phyloP scores from a whole-genome alignment of 768 basidiomycete genomes.

The Phanerochaete sordida region DNA sequence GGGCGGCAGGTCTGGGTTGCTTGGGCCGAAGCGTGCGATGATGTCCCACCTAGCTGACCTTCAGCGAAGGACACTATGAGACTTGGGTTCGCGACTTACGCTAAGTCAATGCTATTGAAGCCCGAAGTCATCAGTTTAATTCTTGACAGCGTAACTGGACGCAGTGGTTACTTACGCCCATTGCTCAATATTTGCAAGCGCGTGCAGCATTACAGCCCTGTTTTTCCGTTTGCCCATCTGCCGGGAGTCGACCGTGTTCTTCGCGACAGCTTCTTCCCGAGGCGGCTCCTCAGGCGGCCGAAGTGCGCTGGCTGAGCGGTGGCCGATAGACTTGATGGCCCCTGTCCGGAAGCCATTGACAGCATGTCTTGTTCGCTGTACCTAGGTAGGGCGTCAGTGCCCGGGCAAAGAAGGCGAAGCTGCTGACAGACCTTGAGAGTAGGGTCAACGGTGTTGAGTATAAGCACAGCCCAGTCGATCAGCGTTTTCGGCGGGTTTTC shows the following conservation, averaged over 20 bases:
- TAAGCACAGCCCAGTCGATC: slow-evolving; percentile 75
- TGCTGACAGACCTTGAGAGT: slow-evolving; percentile 52
- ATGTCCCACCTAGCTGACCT: slow-evolving; percentile 65
- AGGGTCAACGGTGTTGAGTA: slow-evolving; percentile 73
- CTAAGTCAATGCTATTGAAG: slow-evolving; percentile 74
- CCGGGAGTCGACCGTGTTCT: slow-evolving; percentile 54
- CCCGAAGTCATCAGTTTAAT: no score
- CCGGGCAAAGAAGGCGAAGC: background rate
- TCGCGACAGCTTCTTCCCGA: slow-evolving; percentile 47
- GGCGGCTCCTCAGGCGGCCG: slow-evolving; percentile 62
- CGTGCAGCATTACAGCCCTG: slow-evolving; percentile 73
- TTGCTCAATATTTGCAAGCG: slow-evolving; percentile 82
- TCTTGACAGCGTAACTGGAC: no score
- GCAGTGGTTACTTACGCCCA: slow-evolving; percentile 83
- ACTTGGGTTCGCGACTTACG: slow-evolving; percentile 39
- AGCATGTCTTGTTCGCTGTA: slow-evolving; percentile 66
- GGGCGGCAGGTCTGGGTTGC: slow-evolving; percentile 55
- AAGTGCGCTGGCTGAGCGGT: slow-evolving; percentile 42
- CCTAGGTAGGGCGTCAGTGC: slow-evolving; percentile 32
- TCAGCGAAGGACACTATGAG: background rate
- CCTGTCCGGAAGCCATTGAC: slow-evolving; percentile 69
- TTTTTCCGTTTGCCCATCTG: slow-evolving; percentile 61
- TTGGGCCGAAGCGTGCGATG: slow-evolving; percentile 70
- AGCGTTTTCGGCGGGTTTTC: slow-evolving; percentile 57
- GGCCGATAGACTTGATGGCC: slow-evolving; percentile 61